A percentile compares a stretch with the other conserved stretches of the same genome.
Evolutionary conservation across 495 filamentous ascomycete genomes (phyloP).

Genomic region (Talaromyces proteolyticus): DNA sequence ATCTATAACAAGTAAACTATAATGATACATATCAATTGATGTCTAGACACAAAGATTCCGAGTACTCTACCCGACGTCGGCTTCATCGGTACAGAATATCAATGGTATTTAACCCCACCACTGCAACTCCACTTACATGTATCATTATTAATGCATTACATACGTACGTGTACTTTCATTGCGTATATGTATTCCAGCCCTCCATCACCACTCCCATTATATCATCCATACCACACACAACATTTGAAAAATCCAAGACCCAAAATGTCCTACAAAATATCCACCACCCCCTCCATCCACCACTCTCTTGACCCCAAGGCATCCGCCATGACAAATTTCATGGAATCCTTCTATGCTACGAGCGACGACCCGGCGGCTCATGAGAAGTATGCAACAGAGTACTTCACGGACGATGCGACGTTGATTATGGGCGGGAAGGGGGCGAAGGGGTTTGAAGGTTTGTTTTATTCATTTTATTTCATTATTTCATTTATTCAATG

Average conservation of each 20-base stretch:
- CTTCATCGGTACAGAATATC: too few relatives aligned
- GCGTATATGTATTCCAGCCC: neutral
- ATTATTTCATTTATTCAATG: too few relatives aligned
- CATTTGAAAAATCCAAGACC: neutral
- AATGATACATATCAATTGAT: neutral
- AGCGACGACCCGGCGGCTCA: slow-evolving; percentile 52
- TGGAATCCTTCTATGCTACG: slow-evolving; percentile 52
- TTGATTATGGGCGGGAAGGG: slow-evolving; percentile 52
- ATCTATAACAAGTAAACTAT: neutral
- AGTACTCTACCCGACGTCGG: neutral
- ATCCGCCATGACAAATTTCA: slow-evolving; percentile 36
- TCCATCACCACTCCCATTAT: neutral
- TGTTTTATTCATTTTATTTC: too few relatives aligned
- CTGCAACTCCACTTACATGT: neutral
- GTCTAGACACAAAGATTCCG: neutral
- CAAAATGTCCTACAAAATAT: slow-evolving; percentile 33
- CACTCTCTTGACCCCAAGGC: slow-evolving; percentile 15
- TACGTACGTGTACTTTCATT: neutral
- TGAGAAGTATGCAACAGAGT: slow-evolving; percentile 43
- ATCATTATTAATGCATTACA: neutral
- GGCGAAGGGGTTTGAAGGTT: slow-evolving; percentile 45
- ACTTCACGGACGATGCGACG: slow-evolving; percentile 49
- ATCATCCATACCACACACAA: neutral
- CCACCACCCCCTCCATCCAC: slow-evolving; percentile 22
- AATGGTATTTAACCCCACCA: too few relatives aligned